Evolutionary conservation across 345 rosid species (phyloP), one percentile per base, ranked within the genome.

Genomic region (Mallotus nudiflorus): DNA sequence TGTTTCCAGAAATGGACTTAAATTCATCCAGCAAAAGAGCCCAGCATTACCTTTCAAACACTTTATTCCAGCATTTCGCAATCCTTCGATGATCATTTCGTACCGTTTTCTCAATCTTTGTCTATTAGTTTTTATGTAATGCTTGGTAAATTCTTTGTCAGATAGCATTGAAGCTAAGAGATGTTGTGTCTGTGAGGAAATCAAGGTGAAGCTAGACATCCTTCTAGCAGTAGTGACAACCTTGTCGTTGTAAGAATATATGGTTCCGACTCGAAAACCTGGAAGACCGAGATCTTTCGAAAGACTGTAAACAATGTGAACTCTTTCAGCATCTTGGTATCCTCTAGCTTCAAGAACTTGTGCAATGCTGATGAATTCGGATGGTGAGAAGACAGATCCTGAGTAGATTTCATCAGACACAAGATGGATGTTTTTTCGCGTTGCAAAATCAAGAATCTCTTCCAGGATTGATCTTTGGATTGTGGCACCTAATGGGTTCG

Each of bases 211-310:
- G 72, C 99, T 94, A 8, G 99, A 94, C 99, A 94, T 88, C 82
- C 96, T 83, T 73, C 97, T 82, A 0, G 97, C 96, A 0, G 96
- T 89, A 12, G 87, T 81, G 5, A 91, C 99, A 22, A 91, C 99
- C 65, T 79, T 52, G 72, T 91, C 92, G 37, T 88, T 91, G 86
- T 86, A 91, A 13, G 99, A 95, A 66, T 95, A 95, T 5, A 95
- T 88, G 0, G 97, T 92, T 49, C 99, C 99, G 3, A 94, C 96
- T 49, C 98, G 78, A 60, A 94, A 94, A 49, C 98, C 98, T 0
- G 98, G 98, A 19, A 94, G 95, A 55, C 98, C 97, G 2, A 94
- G 95, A 80, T 94, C 98, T 69, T 94, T 94, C 11, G 98, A 94
- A 16, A 94, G 95, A 58, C 97, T 90, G 64, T 95, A 95, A 9